These are phyloP conservation scores for Cryptococcus sp. DNA, from an alignment of 1,284 basidiomycete genomes.

Conservation along the genomic window DNA sequence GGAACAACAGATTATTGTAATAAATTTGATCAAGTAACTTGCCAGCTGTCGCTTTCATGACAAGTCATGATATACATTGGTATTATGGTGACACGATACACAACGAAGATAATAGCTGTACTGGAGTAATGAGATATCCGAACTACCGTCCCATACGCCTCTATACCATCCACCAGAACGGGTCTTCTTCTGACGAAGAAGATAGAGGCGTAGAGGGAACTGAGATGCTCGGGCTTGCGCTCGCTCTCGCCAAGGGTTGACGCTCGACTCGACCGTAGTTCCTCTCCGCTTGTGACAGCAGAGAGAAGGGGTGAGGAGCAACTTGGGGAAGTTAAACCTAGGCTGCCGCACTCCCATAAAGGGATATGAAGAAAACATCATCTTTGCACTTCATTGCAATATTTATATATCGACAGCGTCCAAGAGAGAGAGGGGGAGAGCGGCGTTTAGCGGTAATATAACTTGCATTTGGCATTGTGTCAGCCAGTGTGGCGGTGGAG, in stretches of 20 bases:
- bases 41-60: too few relatives aligned
- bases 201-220: slow-evolving; percentile 22
- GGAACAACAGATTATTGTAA: too few relatives aligned
- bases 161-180: slow-evolving; percentile 10
- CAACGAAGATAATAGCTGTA: neutral
- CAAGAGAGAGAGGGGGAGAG: too few relatives aligned
- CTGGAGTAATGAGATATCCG: slow-evolving; percentile 22
- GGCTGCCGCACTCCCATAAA: slow-evolving; percentile 4
- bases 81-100: too few relatives aligned
- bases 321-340: slow-evolving; percentile 24
- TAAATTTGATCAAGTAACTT: too few relatives aligned
- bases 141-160: slow-evolving; percentile 32
- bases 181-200: neutral
- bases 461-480: neutral
- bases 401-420: too few relatives aligned
- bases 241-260: slow-evolving; percentile 34
- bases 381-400: too few relatives aligned
- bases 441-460: too few relatives aligned
- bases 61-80: too few relatives aligned
- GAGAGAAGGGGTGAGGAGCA: slow-evolving; percentile 25
- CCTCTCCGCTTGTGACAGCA: too few relatives aligned
- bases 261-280: slow-evolving; percentile 28
- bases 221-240: slow-evolving; percentile 19
- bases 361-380: slow-evolving; percentile 2
- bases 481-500: neutral